Conservation (phyloP, 2,329 filamentous ascomycete species). For the Dothiorella sarmentorum region DNA sequence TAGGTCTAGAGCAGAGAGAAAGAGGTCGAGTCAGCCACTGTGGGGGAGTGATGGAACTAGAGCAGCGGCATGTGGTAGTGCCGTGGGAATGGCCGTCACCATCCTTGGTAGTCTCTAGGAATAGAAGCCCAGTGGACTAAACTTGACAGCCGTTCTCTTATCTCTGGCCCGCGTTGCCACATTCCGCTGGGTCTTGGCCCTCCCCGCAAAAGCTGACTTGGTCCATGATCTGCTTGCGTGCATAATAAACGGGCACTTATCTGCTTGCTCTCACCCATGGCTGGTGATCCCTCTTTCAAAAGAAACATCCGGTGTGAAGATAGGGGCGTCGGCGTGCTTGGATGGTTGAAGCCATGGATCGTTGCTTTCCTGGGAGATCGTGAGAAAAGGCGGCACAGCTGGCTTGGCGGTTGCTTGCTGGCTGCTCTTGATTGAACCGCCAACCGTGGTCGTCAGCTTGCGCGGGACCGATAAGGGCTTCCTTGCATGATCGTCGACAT, state of each 20-base stretch:
- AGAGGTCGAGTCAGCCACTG: background rate
- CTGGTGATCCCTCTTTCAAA: background rate
- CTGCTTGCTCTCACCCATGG: background rate
- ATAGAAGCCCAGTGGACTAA: no score
- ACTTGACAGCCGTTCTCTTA: slow-evolving; percentile 1
- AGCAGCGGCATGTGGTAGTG: background rate
- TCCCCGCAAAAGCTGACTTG: background rate
- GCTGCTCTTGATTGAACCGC: background rate
- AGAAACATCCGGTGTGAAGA: background rate
- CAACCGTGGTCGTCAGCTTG: background rate
- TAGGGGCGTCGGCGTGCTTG: background rate
- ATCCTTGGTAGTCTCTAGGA: background rate
- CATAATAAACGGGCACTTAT: slow-evolving; percentile 1
- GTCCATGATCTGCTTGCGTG: background rate
- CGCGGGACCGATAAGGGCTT: background rate
- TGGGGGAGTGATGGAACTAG: background rate
- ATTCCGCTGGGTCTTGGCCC: no score
- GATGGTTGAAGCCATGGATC: background rate
- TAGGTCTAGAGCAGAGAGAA: background rate
- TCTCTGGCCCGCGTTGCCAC: slow-evolving; percentile 1
- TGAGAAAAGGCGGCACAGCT: background rate
- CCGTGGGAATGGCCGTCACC: background rate
- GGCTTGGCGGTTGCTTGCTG: background rate
- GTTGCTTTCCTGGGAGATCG: background rate
- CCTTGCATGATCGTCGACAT: no score